A percentile compares a stretch with the other conserved stretches of the same genome.
These are phyloP conservation scores for Xylaria sp. DNA, from an alignment of 2,329 filamentous ascomycete species.

Conservation along the genomic window DNA sequence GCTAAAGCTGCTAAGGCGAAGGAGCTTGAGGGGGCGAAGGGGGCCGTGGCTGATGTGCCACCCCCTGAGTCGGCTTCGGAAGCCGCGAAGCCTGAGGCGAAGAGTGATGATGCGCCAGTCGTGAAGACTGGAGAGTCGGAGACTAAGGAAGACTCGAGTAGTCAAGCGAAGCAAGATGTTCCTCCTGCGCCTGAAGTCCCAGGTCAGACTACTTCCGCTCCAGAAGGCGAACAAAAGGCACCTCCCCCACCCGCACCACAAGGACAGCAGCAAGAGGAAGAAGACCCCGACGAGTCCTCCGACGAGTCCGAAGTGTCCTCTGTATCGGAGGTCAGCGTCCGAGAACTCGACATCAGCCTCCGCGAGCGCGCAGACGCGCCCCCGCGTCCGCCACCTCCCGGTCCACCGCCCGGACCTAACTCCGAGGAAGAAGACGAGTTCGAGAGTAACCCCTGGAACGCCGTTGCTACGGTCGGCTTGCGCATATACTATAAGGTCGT, in stretches of 20 bases:
- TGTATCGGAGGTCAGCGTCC: conserved; percentile 55
- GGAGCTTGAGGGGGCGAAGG: conserved; percentile 36
- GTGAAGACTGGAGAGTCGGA: conserved; percentile 24
- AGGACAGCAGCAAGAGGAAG: conserved; percentile 39
- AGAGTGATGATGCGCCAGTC: conserved; percentile 16
- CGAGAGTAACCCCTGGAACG: conserved; percentile 70
- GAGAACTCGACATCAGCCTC: conserved; percentile 53
- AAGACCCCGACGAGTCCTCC: conserved; percentile 40
- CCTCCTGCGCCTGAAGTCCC: background rate
- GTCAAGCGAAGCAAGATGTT: background rate
- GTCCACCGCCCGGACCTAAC: conserved; percentile 47
- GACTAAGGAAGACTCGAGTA: background rate
- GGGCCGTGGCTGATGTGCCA: conserved; percentile 41
- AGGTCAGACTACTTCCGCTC: background rate
- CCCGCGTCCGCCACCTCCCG: conserved; percentile 45
- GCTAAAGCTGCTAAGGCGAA: conserved; percentile 43
- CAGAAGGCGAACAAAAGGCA: conserved; percentile 23
- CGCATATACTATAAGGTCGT: conserved; percentile 67
- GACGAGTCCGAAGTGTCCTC: conserved; percentile 49
- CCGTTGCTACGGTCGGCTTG: conserved; percentile 69
- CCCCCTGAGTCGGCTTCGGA: conserved; percentile 30
- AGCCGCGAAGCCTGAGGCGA: conserved; percentile 11
- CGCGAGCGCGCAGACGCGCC: conserved; percentile 41
- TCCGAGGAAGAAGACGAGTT: conserved; percentile 65
- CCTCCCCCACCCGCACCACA: conserved; percentile 4